A percentile compares a stretch with the other conserved stretches of the same genome.
Evolutionary conservation across 768 basidiomycete genomes (phyloP).

Genomic region (Leccinum truebloodii): DNA sequence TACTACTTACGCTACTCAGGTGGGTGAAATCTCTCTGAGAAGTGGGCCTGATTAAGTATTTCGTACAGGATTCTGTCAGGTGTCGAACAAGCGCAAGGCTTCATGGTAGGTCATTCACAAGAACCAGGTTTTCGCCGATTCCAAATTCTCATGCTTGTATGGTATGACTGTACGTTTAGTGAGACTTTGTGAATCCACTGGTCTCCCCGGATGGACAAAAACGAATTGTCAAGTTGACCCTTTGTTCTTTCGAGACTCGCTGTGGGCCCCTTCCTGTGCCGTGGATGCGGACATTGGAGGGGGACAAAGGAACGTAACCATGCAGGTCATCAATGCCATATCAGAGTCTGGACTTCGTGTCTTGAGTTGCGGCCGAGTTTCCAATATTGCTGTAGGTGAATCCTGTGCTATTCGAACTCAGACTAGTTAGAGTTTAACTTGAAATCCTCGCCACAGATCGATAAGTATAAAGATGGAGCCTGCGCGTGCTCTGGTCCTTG

Average conservation of each 20-base stretch:
- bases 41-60: too few relatives aligned
- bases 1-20: too few relatives aligned
- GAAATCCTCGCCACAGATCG: background rate
- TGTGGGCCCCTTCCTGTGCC: background rate
- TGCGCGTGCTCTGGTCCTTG: background rate
- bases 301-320: background rate
- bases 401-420: background rate
- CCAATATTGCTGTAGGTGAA: background rate
- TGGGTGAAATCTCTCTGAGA: too few relatives aligned
- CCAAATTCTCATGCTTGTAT: background rate
- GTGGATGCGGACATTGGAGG: background rate
- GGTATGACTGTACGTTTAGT: background rate
- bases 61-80: too few relatives aligned
- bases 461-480: background rate
- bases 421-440: background rate
- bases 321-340: too few relatives aligned
- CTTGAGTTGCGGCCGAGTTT: background rate
- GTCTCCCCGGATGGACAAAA: background rate
- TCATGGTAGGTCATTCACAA: background rate
- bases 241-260: background rate
- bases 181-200: background rate
- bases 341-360: background rate
- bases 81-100: too few relatives aligned
- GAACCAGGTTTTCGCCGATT: background rate
- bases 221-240: background rate